Evolutionary conservation across 2,329 filamentous ascomycete genomes (phyloP).

Genomic region (Cladophialophora psammophila): DNA sequence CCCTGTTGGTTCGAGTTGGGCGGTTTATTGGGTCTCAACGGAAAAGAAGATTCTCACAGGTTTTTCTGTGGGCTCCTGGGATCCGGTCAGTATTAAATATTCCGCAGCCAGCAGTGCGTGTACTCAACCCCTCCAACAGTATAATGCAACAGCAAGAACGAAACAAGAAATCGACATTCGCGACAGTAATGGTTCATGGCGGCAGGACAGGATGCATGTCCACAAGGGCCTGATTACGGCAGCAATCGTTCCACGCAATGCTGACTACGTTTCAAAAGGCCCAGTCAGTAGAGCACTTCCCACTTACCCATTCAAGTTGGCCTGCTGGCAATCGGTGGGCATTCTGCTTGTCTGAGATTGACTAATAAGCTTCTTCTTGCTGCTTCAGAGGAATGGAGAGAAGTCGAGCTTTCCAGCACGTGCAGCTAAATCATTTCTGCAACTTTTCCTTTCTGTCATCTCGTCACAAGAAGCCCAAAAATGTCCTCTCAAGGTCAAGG

Average conservation of each 20-base stretch:
- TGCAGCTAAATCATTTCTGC: background rate
- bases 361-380: background rate
- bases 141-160: background rate
- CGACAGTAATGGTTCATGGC: constrained; percentile 8
- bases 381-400: background rate
- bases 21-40: background rate
- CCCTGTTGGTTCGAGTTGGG: constrained; percentile 2
- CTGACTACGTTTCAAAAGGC: constrained; percentile 32
- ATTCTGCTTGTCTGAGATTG: constrained; percentile 3
- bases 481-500: background rate
- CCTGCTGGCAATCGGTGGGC: background rate
- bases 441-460: background rate
- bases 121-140: background rate
- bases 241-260: constrained; percentile 27
- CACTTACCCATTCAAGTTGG: constrained; percentile 32
- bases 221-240: constrained; percentile 29
- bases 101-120: background rate
- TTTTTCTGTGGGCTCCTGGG: constrained; percentile 15
- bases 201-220: constrained; percentile 10
- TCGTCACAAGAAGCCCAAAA: background rate
- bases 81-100: constrained; percentile 11
- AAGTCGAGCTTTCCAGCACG: constrained; percentile 4
- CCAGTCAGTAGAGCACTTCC: constrained; percentile 33
- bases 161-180: constrained; percentile 14
- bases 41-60: background rate